Percentiles rank a stretch among this genome's conserved stretches.
Evolutionary conservation across 805 yeast genomes (phyloP).

Genomic region (Huiozyma sinensis): DNA sequence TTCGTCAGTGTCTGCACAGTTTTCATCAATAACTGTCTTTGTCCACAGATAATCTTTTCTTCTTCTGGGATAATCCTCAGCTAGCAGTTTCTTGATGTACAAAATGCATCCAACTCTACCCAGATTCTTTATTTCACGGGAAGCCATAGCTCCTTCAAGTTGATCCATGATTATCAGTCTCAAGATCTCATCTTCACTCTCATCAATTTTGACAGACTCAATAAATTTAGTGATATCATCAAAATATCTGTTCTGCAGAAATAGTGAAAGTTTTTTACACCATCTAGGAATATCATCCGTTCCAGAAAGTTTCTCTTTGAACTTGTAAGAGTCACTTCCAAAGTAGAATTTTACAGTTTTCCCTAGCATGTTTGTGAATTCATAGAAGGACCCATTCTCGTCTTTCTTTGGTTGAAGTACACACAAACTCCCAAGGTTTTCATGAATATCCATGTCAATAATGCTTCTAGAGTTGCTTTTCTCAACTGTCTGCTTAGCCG

Average conservation of each 20-base stretch:
- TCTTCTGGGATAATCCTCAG: background rate
- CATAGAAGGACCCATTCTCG: background rate
- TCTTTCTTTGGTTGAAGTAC: background rate
- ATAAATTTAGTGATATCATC: background rate
- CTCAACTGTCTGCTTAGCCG: no score
- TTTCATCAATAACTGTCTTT: background rate
- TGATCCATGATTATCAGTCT: background rate
- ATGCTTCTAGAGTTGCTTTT: no score
- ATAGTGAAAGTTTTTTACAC: background rate
- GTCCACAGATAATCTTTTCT: background rate
- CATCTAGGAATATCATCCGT: background rate
- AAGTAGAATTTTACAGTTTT: background rate
- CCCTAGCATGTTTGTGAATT: background rate
- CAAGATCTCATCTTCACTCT: background rate
- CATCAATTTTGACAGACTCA: background rate
- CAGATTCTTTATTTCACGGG: background rate
- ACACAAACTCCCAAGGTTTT: no score
- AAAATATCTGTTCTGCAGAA: background rate
- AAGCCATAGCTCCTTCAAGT: background rate
- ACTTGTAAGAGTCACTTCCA: background rate
- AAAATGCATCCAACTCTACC: background rate
- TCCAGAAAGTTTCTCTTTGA: no score
- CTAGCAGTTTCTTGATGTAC: background rate
- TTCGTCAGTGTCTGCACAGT: background rate
- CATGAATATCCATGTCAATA: no score